These are phyloP conservation scores for Stropharia rugosoannulata DNA, from an alignment of 768 basidiomycete genomes.

Conservation along the genomic window DNA sequence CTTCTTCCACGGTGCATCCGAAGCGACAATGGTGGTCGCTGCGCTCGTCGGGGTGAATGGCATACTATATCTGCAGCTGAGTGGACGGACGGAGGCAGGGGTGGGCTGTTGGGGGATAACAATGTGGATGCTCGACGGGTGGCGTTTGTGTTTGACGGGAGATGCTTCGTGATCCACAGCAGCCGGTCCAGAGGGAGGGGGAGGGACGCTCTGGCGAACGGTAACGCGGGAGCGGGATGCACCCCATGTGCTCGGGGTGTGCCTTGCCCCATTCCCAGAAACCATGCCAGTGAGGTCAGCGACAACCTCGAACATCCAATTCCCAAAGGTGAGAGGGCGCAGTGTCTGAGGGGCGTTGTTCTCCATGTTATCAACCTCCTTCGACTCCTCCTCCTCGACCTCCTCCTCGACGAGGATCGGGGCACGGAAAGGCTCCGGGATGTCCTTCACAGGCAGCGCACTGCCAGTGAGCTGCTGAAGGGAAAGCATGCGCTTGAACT, in stretches of 20 bases:
- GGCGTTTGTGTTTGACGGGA: neutral
- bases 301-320: constrained; percentile 85
- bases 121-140: constrained; percentile 28
- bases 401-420: constrained; percentile 31
- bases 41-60: constrained; percentile 57
- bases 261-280: too few relatives aligned
- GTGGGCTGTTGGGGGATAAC: constrained; percentile 12
- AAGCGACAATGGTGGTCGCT: constrained; percentile 9
- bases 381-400: constrained; percentile 40
- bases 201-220: too few relatives aligned
- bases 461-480: constrained; percentile 55
- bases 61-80: constrained; percentile 49
- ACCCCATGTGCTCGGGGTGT: too few relatives aligned
- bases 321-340: constrained; percentile 63
- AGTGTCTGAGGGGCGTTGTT: constrained; percentile 25
- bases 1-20: constrained; percentile 39
- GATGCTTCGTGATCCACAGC: too few relatives aligned
- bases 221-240: too few relatives aligned
- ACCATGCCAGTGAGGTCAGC: constrained; percentile 51
- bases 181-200: too few relatives aligned
- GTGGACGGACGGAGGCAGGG: constrained; percentile 26
- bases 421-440: constrained; percentile 35
- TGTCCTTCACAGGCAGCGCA: constrained; percentile 39
- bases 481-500: constrained; percentile 70
- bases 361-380: constrained; percentile 32